phyloP scores from a whole-genome alignment of 139 green algal species.

The Coccomyxa sp. region DNA sequence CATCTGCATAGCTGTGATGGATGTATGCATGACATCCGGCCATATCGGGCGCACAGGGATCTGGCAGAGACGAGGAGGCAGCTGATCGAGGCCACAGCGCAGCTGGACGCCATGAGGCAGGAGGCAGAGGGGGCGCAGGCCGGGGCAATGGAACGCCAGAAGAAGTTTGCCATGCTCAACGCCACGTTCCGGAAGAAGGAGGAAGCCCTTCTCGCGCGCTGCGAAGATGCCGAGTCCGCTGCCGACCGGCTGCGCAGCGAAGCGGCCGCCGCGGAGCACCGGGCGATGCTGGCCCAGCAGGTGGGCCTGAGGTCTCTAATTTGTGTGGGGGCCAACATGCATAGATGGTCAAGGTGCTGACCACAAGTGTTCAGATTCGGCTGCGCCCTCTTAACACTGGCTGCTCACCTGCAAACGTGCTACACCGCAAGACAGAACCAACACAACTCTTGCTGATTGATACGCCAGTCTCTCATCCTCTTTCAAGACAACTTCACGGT shows the following conservation, averaged over 20 bases:
- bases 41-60: not conserved
- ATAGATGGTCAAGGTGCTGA: too few relatives aligned
- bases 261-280: slow-evolving; percentile 12
- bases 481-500: too few relatives aligned
- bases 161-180: slow-evolving; percentile 32
- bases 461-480: too few relatives aligned
- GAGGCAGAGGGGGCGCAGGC: slow-evolving; percentile 3
- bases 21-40: too few relatives aligned
- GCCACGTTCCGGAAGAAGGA: slow-evolving; percentile 29
- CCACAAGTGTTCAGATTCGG: too few relatives aligned
- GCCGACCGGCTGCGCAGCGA: not conserved
- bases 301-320: not conserved
- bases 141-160: slow-evolving; percentile 26
- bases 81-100: not conserved
- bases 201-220: not conserved
- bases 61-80: not conserved
- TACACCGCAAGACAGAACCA: too few relatives aligned
- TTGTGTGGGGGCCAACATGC: too few relatives aligned
- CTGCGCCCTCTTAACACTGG: too few relatives aligned
- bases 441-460: too few relatives aligned
- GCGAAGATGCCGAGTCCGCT: slow-evolving; percentile 2
- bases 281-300: slow-evolving; percentile 1
- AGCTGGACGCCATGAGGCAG: not conserved
- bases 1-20: too few relatives aligned
- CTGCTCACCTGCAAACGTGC: too few relatives aligned